A percentile compares a stretch with the other conserved stretches of the same genome.
These are phyloP conservation scores for Antitrichia curtipendula DNA, from an alignment of 225 moss, liverwort and hornwort species.

Conservation along the genomic window DNA sequence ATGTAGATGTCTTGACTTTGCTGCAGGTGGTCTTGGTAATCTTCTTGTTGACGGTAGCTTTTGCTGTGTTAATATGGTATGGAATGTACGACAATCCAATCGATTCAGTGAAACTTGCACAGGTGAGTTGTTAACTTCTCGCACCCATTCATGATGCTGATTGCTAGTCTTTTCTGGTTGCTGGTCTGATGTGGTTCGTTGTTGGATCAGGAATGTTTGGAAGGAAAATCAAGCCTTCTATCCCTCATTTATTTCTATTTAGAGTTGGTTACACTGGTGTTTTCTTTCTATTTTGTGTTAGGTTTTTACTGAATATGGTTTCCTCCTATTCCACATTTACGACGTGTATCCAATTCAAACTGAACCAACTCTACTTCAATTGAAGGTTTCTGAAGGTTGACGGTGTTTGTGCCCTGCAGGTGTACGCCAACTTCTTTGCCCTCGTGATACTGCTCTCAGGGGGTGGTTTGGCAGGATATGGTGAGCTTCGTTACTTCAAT, in stretches of 20 bases:
- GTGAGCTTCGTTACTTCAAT: constrained; percentile 10
- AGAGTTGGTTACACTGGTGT: background rate
- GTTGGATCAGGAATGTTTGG: background rate
- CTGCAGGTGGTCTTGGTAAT: constrained; percentile 57
- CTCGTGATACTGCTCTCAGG: constrained; percentile 62
- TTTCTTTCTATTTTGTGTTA: background rate
- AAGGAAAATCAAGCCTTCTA: background rate
- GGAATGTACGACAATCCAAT: constrained; percentile 69
- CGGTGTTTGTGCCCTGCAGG: constrained; percentile 22
- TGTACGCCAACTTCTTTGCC: constrained; percentile 76
- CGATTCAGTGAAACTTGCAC: constrained; percentile 62
- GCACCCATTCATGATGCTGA: background rate
- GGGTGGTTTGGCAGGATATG: constrained; percentile 72
- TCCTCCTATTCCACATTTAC: background rate
- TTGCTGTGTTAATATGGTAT: constrained; percentile 74
- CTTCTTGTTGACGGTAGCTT: constrained; percentile 66
- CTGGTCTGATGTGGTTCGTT: background rate
- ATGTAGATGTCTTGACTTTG: background rate
- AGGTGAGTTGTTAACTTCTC: constrained; percentile 26
- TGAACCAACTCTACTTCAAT: background rate
- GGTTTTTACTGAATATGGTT: background rate
- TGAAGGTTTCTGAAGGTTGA: background rate
- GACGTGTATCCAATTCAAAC: background rate
- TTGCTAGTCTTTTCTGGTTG: background rate
- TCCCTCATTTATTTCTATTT: background rate